Evolutionary conservation across 371 early-diverging fungal genomes (phyloP), one percentile per base, ranked within the genome.

Genomic region (Mucor saturninus): DNA sequence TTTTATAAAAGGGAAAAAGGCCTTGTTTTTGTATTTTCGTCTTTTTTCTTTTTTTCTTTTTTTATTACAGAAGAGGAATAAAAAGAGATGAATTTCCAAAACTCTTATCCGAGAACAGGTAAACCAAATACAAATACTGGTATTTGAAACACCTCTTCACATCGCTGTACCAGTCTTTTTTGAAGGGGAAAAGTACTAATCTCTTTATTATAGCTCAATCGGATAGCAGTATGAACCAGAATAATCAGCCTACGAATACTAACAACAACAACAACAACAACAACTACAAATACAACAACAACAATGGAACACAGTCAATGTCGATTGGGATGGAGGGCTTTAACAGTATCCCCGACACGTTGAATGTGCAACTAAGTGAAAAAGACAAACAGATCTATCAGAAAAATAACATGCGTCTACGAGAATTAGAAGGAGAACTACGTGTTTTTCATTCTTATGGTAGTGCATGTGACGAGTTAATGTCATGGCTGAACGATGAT

Each of bases 391-490:
- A 4, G 7, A 62, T 69, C 29, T 70, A 63, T 43, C 52, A 59
- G 3, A 53, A 59, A 11, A 76, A 76, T 42, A 70, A 68, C n/a
- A 31, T 55, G 10, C 64, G 75, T 7, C 58, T 79, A 13, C 21
- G 14, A 32, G 62, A 75, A 14, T 46, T 79, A 21, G 67, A 68
- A 40, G 26, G 61, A 31, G 76, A 79, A 29, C 53, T 79, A n/a
- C 55, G 55, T 8, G 46, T 68, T 5, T 45, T 69, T 35, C 28
- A 61, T 0, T 70, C 68, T 1, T 80, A 65, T 50, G 80, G 77
- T 8, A 59, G 56, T 11, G 80, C 77, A 14, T 77, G 77, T 40
- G 80, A 80, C 53, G 80, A 80, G 14, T 64, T 80, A 32, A 26
- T 66, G 11, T 55, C 56, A 21, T 75, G 77, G 80, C 45, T 76